Conservation (phyloP, 1,284 basidiomycete genomes). For the Exobasidium cylindrosporum region DNA sequence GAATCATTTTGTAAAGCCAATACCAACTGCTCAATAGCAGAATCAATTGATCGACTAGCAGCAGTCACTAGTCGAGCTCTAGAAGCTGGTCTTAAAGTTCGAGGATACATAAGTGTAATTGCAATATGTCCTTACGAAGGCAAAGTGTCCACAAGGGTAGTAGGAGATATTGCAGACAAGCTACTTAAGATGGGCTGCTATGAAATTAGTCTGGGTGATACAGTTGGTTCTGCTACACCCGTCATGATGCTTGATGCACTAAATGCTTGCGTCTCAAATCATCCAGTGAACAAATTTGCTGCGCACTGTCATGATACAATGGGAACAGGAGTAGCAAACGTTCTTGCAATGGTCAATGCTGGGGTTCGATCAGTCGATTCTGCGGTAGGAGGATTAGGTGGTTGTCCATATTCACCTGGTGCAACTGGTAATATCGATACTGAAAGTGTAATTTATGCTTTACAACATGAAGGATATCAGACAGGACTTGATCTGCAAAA, state of each 20-base stretch:
- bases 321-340: constrained; percentile 67
- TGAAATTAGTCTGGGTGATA: constrained; percentile 87
- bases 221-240: constrained; percentile 81
- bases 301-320: constrained; percentile 85
- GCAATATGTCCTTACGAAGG: constrained; percentile 79
- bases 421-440: constrained; percentile 52
- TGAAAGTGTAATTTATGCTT: constrained; percentile 75
- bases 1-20: constrained; percentile 81
- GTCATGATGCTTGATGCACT: constrained; percentile 67
- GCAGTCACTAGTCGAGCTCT: constrained; percentile 67
- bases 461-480: constrained; percentile 69
- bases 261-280: constrained; percentile 61
- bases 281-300: constrained; percentile 56
- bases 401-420: constrained; percentile 92
- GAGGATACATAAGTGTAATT: constrained; percentile 79
- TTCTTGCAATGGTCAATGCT: constrained; percentile 57
- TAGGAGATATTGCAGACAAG: constrained; percentile 69
- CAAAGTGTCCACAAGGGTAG: constrained; percentile 66
- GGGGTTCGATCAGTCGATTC: constrained; percentile 61
- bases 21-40: constrained; percentile 72
- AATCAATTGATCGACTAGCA: constrained; percentile 68
- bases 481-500: constrained; percentile 63
- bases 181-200: constrained; percentile 88
- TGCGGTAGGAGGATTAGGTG: constrained; percentile 82
- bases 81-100: constrained; percentile 67